A percentile compares a stretch with the other conserved stretches of the same genome.
These are phyloP conservation scores for Wolfiporia cocos DNA, from an alignment of 1,284 basidiomycete species.

Conservation along the genomic window DNA sequence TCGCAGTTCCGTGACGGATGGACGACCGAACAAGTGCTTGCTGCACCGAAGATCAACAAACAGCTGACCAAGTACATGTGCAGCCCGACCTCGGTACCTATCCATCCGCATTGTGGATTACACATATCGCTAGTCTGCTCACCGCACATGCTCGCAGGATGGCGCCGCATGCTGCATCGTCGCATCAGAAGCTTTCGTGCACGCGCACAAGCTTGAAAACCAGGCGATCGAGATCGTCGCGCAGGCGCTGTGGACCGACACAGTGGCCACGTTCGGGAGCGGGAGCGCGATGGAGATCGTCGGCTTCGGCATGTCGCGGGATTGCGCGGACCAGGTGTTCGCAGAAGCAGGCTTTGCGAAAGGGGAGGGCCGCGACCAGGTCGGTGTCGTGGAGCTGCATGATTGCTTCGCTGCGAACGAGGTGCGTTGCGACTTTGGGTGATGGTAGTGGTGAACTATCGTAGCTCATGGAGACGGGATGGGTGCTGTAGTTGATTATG, in stretches of 20 bases:
- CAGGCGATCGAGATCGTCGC: slow-evolving; percentile 81
- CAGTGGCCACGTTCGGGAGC: slow-evolving; percentile 54
- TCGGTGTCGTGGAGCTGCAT: slow-evolving; percentile 83
- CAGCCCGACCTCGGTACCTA: slow-evolving; percentile 68
- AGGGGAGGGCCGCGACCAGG: slow-evolving; percentile 63
- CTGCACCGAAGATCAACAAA: slow-evolving; percentile 61
- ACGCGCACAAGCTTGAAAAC: slow-evolving; percentile 69
- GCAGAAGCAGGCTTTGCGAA: slow-evolving; percentile 61
- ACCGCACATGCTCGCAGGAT: slow-evolving; percentile 38
- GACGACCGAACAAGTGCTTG: slow-evolving; percentile 65
- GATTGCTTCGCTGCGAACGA: slow-evolving; percentile 83
- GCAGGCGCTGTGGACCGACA: slow-evolving; percentile 61
- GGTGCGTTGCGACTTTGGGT: slow-evolving; percentile 36
- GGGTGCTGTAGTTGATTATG: slow-evolving; percentile 80
- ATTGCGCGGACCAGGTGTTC: slow-evolving; percentile 68
- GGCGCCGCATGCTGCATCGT: slow-evolving; percentile 75
- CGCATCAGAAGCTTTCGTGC: slow-evolving; percentile 80
- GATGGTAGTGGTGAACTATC: too few relatives aligned
- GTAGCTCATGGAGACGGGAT: too few relatives aligned
- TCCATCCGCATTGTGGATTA: not conserved
- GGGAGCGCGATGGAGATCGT: slow-evolving; percentile 70
- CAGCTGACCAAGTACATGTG: slow-evolving; percentile 86
- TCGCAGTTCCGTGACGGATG: slow-evolving; percentile 80
- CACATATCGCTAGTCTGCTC: slow-evolving; percentile 1
- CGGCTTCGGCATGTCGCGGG: slow-evolving; percentile 71